phyloP scores from a whole-genome alignment of 2,329 filamentous ascomycete genomes.

The Aspergillus sp. region DNA sequence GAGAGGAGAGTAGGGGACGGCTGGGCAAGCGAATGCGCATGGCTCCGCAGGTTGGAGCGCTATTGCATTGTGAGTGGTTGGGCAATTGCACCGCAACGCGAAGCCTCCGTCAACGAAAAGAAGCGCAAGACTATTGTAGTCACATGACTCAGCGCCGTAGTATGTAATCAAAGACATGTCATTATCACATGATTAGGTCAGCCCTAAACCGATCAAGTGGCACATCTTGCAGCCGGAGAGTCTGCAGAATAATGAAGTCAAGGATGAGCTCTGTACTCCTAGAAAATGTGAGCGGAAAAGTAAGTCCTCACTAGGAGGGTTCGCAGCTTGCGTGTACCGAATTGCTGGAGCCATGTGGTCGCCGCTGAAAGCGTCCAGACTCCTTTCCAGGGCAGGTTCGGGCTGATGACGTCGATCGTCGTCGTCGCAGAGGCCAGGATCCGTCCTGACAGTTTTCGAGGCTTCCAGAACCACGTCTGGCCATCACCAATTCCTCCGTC shows the following conservation, averaged over 20 bases:
- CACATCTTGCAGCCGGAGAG: neutral
- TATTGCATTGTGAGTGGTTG: constrained; percentile 20
- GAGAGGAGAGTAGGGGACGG: constrained; percentile 14
- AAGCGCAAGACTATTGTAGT: neutral
- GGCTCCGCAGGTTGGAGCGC: constrained; percentile 24
- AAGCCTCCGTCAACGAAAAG: neutral
- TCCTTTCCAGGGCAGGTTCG: neutral
- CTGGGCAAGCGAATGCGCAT: constrained; percentile 31
- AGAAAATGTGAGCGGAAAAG: neutral
- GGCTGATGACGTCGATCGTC: constrained; percentile 5
- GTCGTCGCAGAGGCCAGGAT: neutral
- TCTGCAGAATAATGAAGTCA: neutral
- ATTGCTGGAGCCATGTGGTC: neutral
- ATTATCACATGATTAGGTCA: constrained; percentile 8
- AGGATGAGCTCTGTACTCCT: neutral
- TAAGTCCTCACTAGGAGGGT: neutral
- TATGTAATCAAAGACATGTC: neutral
- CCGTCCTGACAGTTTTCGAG: neutral
- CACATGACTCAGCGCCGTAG: neutral
- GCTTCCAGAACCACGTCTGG: neutral
- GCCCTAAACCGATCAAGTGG: constrained; percentile 2
- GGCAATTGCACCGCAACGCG: neutral
- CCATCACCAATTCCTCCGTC: neutral
- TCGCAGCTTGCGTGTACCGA: neutral
- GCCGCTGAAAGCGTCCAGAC: neutral